Percentiles rank a stretch among this genome's conserved stretches.
Evolutionary conservation across 2,329 filamentous ascomycete genomes (phyloP).

Genomic region (Epicoccum sorghinum): DNA sequence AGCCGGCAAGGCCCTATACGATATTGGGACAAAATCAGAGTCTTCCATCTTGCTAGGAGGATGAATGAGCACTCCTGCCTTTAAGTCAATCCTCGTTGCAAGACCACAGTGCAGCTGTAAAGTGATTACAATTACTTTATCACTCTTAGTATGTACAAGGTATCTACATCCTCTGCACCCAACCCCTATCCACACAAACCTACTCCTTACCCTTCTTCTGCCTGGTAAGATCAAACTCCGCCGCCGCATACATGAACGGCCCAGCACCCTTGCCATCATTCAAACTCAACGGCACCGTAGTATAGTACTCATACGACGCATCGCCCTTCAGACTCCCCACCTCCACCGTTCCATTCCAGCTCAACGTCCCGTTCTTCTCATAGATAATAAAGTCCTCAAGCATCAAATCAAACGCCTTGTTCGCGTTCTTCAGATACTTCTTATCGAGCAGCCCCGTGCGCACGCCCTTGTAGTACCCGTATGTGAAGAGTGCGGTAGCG

Average conservation of each 20-base stretch:
- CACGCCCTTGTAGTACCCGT: conserved; percentile 44
- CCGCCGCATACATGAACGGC: conserved; percentile 49
- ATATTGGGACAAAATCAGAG: too few relatives aligned
- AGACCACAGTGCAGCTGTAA: not conserved
- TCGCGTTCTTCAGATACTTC: conserved; percentile 47
- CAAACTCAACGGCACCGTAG: conserved; percentile 38
- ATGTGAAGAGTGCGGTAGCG: conserved; percentile 59
- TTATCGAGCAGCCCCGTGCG: conserved; percentile 41
- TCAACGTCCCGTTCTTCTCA: conserved; percentile 55
- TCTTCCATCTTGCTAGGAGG: too few relatives aligned
- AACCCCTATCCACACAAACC: not conserved
- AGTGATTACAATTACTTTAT: not conserved
- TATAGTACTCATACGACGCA: conserved; percentile 57
- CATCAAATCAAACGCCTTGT: conserved; percentile 54
- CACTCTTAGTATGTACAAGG: conserved; percentile 1
- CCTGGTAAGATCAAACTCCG: conserved; percentile 35
- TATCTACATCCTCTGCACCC: not conserved
- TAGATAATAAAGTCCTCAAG: conserved; percentile 55
- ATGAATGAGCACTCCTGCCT: too few relatives aligned
- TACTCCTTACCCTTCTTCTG: conserved; percentile 1
- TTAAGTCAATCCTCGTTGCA: too few relatives aligned
- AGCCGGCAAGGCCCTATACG: too few relatives aligned
- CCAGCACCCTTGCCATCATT: conserved; percentile 52
- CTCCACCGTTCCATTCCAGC: conserved; percentile 59
- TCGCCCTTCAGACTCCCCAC: conserved; percentile 59